Percentiles rank a stretch among this genome's conserved stretches.
Conservation (phyloP, 75 land plant genomes). For the Picea glauca region DNA sequence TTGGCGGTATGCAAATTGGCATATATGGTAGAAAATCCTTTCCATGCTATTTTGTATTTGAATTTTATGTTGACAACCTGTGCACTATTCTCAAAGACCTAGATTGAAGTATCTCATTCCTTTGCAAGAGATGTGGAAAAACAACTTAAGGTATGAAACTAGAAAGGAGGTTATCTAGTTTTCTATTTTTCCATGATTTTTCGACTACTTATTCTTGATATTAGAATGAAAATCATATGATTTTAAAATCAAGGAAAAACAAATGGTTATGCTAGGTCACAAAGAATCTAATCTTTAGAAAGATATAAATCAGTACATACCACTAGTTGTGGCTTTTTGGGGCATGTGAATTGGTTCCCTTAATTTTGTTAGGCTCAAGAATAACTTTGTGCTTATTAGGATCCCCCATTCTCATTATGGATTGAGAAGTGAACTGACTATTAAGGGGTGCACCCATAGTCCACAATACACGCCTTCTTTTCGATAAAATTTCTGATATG, state of each 20-base stretch:
- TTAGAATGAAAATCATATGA: no score
- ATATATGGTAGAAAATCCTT: conserved; percentile 46
- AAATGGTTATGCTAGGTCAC: no score
- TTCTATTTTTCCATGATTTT: not conserved
- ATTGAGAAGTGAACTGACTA: no score
- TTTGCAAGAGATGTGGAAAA: conserved; percentile 57
- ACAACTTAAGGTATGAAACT: conserved; percentile 31
- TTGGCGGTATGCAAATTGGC: conserved; percentile 26
- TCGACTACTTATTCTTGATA: not conserved
- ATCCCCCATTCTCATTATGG: no score
- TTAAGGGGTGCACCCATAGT: no score
- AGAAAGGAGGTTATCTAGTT: not conserved
- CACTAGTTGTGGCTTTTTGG: conserved; percentile 80
- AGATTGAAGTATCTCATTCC: conserved; percentile 65
- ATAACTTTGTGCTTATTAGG: no score
- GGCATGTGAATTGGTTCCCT: conserved; percentile 83
- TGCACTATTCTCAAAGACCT: conserved; percentile 54
- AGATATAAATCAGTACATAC: conserved; percentile 34
- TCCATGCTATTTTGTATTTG: conserved; percentile 52
- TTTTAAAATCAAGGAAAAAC: no score
- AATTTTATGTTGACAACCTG: conserved; percentile 43
- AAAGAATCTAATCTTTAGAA: no score
- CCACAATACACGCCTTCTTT: no score
- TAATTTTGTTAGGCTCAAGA: not conserved
- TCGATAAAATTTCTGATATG: no score